Evolutionary conservation across 495 filamentous ascomycete genomes (phyloP), one percentile per base, ranked within the genome.

Genomic region (Penicillium subrubescens): DNA sequence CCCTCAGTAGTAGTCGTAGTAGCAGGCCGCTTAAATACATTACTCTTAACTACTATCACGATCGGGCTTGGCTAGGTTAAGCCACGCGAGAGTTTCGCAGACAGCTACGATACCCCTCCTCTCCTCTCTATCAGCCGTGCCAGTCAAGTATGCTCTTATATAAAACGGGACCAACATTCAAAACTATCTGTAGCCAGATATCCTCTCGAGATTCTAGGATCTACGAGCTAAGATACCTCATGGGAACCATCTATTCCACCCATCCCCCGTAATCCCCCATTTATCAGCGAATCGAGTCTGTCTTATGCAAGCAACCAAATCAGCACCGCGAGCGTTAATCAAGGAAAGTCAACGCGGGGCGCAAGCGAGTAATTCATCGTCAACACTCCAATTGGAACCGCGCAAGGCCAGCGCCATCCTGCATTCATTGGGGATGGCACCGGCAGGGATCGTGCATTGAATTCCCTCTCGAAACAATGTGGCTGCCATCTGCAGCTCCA

Each of bases 41-140:
- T 52, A 12, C 48, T 27, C 8, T 23, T 31, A 31, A 8, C 17
- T 31, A 41, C 12, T 17, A 17, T 25, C 23, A 52, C 27, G 48
- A 52, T 17, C 46, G 56, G 63, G 61, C 66, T 67, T 67, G 62
- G 64, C 67, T 72, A 71, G 58, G 53, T 69, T 68, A 71, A 68
- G 68, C 71, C 69, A 71, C 71, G 68, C 41, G 55, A 61, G 33
- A 43, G 61, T 66, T 61, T 58, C 56, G 57, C 39, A 54, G 61
- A 60, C 59, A 70, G 70, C 63, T 60, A 67, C 70, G 53, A 41
- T 51, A 54, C 51, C 34, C 52, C 39, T 27, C 61, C 63, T 67
- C 62, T 48, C 59, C 60, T 60, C 39, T 57, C 34, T 31, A 41
- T 12, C 52, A 12, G 48, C 14, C 48, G 15, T 52, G 14, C 48